Base-by-base conservation (phyloP, 257 asterid genomes). In the Thymus mandschuricus region DNA sequence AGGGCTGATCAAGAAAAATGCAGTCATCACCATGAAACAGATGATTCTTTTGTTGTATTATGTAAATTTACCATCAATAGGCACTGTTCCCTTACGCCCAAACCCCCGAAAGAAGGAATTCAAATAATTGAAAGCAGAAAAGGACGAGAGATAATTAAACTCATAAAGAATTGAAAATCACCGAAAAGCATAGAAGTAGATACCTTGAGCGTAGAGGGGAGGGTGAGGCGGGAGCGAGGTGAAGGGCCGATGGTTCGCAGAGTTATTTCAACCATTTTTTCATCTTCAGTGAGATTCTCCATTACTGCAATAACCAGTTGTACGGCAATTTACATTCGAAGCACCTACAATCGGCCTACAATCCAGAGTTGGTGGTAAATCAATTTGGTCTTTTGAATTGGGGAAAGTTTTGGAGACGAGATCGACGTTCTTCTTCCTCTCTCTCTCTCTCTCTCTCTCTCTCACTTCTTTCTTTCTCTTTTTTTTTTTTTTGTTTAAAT, bases 221-320 rank as follows among this genome's bases (percentile, higher is more conserved):
- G 83, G 67, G 64, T 56, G 48, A 92, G 87, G 76, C 92, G 90
- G 83, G 84, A 83, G 29, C 90, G 87, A 72, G 93, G 92, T 62
- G 82, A 81, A 69, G 98, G 98, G 10, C 98, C 98, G 68, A 92
- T 84, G 40, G 86, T 76, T 21, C 85, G 92, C 66, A 92, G 81
- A 56, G 64, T 79, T 41, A 92, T 90, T 74, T 80, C 81, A 15
- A 88, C 96, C 79, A 73, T 82, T 61, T 55, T 76, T 62, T 51
- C 56, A 38, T 69, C 86, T 75, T 75, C 72, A 64, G 74, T 73
- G 64, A 63, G 79, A 79, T 81, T 81, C 48, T 75, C 75, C 85
- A 80, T 83, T 28, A 11, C 49, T 61, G 31, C 60, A 13, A 10
- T 44, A 54, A 56, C 44, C 10, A 65, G 69, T 73, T 65, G 81